A percentile compares a stretch with the other conserved stretches of the same genome.
phyloP scores from a whole-genome alignment of 768 basidiomycete species.

The Mycena filopes region DNA sequence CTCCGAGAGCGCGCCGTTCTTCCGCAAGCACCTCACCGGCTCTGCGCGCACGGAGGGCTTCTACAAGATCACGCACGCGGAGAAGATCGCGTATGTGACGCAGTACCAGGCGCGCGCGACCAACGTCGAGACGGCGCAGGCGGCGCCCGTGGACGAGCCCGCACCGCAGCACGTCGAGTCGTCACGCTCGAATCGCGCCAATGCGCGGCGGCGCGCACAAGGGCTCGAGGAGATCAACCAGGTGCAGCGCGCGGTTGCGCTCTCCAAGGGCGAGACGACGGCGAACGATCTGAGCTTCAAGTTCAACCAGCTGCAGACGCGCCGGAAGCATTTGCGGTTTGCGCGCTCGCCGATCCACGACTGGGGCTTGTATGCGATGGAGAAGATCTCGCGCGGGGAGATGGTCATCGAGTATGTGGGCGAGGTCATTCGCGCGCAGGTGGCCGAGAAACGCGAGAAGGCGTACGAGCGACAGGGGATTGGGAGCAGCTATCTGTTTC shows the following conservation, averaged over 20 bases:
- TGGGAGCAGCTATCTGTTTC: conserved; percentile 96
- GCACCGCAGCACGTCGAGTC: conserved; percentile 70
- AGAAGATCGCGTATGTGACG: conserved; percentile 92
- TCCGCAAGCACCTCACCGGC: conserved; percentile 83
- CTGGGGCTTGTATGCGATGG: conserved; percentile 99
- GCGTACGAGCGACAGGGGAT: conserved; percentile 97
- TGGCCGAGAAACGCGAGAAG: conserved; percentile 97
- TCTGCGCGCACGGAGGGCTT: conserved; percentile 94
- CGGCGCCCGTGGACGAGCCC: conserved; percentile 58
- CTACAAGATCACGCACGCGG: conserved; percentile 92
- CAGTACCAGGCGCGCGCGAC: conserved; percentile 80
- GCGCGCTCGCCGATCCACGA: conserved; percentile 96
- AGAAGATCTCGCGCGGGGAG: conserved; percentile 91
- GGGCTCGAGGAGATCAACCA: conserved; percentile 96
- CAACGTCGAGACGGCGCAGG: conserved; percentile 49
- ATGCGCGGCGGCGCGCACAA: conserved; percentile 89
- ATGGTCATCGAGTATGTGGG: conserved; percentile 99
- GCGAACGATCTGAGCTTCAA: conserved; percentile 85
- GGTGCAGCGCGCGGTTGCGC: conserved; percentile 80
- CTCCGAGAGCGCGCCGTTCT: conserved; percentile 54
- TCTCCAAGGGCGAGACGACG: conserved; percentile 80
- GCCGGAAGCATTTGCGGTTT: conserved; percentile 98
- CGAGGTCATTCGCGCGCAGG: conserved; percentile 93
- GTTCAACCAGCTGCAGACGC: conserved; percentile 97
- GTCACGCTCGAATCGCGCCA: conserved; percentile 91